Base-by-base conservation (phyloP, 1,284 basidiomycete genomes). In the Rugosomyces carneus region DNA sequence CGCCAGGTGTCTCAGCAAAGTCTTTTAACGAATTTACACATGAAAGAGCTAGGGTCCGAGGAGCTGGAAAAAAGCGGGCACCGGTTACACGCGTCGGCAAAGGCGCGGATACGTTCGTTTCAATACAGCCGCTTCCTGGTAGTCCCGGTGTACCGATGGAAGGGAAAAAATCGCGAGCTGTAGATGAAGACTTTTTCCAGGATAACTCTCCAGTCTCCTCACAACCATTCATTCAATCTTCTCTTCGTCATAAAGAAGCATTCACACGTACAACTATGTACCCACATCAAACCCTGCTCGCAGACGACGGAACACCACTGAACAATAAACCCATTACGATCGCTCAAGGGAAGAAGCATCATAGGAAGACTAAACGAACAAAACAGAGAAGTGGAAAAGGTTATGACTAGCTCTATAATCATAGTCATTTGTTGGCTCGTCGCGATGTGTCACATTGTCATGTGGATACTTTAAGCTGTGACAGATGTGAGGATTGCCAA, bases 321-420 rank as follows among this genome's bases (percentile, higher is more conserved):
- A 67, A 63, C 34, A 71, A 71, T 8, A 67, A 72, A 51, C 76
- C 70, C 78, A 44, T 71, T 69, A 36, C 73, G 68, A 36, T 67
- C 15, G 71, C 62, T 18, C 70, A 64, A 7, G 78, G 79, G 16
- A 97, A 96, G 73, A 94, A 93, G 63, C 88, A 89, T 70, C 89
- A 91, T 72, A 98, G 94, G 70, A 88, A 84, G 59, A 69, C 77
- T 68, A 83, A 90, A 74, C 71, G 84, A 46, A 78, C 78, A 46
- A 97, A 97, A 68, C 85, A 92, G 66, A 71, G 93, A 54, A 92
- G 89, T 58, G 93, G 93, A 20, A 84, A 80, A 59, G 93, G 93
- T 23, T 96, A 96, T 58, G 93, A 94, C 58, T 66, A 49, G 43
- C 35, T 3, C 15, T 37, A 20, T 37, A 36, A 16, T n/a, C 27